phyloP scores from a whole-genome alignment of 2,329 filamentous ascomycete species.

The Plectosphaerella cucumerina region DNA sequence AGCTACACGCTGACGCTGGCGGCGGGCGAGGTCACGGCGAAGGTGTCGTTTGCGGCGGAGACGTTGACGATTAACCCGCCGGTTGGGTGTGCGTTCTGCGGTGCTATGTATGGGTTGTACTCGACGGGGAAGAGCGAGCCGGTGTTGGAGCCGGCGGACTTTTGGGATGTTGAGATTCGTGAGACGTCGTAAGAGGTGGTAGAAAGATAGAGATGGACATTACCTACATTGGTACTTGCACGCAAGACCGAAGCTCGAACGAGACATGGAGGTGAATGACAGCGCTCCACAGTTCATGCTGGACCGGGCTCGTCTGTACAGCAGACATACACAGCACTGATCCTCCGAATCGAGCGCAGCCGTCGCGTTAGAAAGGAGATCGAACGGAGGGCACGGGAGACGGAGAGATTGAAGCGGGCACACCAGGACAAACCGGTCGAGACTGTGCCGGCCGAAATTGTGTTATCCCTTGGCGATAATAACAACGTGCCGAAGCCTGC shows the following conservation, averaged over 20 bases:
- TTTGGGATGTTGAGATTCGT: slow-evolving; percentile 15
- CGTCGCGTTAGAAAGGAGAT: too few relatives aligned
- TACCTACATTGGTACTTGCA: background rate
- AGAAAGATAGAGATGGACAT: background rate
- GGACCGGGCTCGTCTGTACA: too few relatives aligned
- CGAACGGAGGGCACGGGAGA: too few relatives aligned
- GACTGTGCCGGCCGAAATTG: too few relatives aligned
- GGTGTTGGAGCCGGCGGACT: slow-evolving; percentile 24
- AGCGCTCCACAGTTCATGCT: too few relatives aligned
- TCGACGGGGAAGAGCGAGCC: slow-evolving; percentile 22
- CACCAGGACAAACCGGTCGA: too few relatives aligned
- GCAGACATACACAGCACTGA: too few relatives aligned
- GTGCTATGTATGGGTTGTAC: slow-evolving; percentile 25
- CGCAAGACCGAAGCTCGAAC: background rate
- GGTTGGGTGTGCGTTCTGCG: slow-evolving; percentile 23
- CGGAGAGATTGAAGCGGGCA: too few relatives aligned
- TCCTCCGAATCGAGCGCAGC: too few relatives aligned
- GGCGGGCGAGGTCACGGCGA: slow-evolving; percentile 1
- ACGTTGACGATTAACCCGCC: slow-evolving; percentile 21
- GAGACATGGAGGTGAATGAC: background rate
- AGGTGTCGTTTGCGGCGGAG: slow-evolving; percentile 9
- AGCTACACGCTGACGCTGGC: slow-evolving; percentile 14
- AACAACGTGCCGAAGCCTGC: too few relatives aligned
- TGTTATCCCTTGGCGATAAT: too few relatives aligned
- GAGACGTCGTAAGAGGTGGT: background rate